These are phyloP conservation scores for Byssoonygena ceratinophila DNA, from an alignment of 2,329 filamentous ascomycete genomes.

Conservation along the genomic window DNA sequence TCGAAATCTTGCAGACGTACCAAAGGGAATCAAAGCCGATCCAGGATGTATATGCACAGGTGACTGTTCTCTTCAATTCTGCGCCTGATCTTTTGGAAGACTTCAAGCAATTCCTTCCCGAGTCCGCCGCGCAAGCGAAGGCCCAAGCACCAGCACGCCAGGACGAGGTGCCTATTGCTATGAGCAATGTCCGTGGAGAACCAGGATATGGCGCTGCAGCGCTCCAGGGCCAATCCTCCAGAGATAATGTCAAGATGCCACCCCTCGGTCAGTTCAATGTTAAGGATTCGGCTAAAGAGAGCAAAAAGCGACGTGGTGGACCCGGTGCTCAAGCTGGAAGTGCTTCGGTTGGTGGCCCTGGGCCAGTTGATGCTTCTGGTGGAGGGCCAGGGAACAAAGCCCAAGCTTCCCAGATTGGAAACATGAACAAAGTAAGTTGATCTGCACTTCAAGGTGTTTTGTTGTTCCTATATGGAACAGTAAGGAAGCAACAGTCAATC, in stretches of 20 bases:
- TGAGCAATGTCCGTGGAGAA: conserved; percentile 52
- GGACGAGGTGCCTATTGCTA: conserved; percentile 55
- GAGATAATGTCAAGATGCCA: conserved; percentile 59
- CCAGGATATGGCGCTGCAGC: conserved; percentile 35
- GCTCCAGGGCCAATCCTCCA: conserved; percentile 43
- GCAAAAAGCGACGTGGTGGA: conserved; percentile 69
- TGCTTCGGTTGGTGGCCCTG: conserved; percentile 28
- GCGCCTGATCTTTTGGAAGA: conserved; percentile 93
- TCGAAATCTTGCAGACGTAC: conserved; percentile 96
- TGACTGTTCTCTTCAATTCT: conserved; percentile 84
- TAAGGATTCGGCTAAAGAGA: conserved; percentile 74
- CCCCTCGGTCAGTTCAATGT: conserved; percentile 90
- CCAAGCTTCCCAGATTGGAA: conserved; percentile 31
- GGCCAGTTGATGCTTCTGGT: conserved; percentile 24
- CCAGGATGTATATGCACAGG: conserved; percentile 94
- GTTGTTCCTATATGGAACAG: too few relatives aligned
- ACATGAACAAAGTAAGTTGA: conserved; percentile 43
- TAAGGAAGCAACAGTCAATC: background rate
- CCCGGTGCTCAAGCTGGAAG: conserved; percentile 33
- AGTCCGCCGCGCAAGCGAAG: conserved; percentile 64
- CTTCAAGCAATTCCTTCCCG: conserved; percentile 96
- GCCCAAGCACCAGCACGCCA: conserved; percentile 50
- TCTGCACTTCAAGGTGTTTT: background rate
- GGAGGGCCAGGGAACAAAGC: conserved; percentile 29
- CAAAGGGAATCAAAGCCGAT: conserved; percentile 97